phyloP scores from a whole-genome alignment of 208 protist genomes.

The Crithidia expoeki region DNA sequence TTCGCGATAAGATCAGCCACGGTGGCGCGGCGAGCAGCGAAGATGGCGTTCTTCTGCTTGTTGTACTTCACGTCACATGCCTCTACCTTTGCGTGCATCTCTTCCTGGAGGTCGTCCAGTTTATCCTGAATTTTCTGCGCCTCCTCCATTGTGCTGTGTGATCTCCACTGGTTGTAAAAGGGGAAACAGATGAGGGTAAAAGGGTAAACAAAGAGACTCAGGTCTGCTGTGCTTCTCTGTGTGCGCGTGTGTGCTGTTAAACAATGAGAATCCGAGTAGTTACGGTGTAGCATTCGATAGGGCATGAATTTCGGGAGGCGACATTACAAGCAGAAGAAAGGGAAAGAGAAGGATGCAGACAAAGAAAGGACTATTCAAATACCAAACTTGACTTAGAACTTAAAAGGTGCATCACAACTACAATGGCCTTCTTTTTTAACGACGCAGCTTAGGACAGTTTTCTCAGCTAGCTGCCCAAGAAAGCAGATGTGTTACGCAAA shows the following conservation, averaged over 20 bases:
- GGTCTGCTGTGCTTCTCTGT: background rate
- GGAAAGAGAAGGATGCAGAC: background rate
- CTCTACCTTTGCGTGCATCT: slow-evolving; percentile 55
- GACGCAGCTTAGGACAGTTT: too few species aligned
- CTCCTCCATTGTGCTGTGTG: slow-evolving; percentile 26
- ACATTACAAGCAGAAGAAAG: background rate
- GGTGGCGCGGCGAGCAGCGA: slow-evolving; percentile 36
- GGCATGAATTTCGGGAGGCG: background rate
- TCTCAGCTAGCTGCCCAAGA: too few species aligned
- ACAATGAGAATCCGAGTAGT: background rate
- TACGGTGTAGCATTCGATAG: background rate
- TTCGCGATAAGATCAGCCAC: slow-evolving; percentile 48
- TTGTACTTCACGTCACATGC: slow-evolving; percentile 40
- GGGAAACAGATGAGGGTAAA: background rate
- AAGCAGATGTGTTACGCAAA: too few species aligned
- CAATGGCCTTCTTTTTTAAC: too few species aligned
- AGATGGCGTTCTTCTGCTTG: slow-evolving; percentile 54
- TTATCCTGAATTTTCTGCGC: slow-evolving; percentile 49
- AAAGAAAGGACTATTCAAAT: too few species aligned
- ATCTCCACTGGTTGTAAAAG: too few species aligned
- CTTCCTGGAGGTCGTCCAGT: slow-evolving; percentile 66
- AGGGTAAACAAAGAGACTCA: background rate
- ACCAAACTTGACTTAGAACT: too few species aligned
- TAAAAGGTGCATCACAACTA: too few species aligned
- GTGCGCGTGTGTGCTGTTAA: background rate